These are phyloP conservation scores for Mucor ambiguus DNA, from an alignment of 371 early-diverging fungal species.

Conservation along the genomic window DNA sequence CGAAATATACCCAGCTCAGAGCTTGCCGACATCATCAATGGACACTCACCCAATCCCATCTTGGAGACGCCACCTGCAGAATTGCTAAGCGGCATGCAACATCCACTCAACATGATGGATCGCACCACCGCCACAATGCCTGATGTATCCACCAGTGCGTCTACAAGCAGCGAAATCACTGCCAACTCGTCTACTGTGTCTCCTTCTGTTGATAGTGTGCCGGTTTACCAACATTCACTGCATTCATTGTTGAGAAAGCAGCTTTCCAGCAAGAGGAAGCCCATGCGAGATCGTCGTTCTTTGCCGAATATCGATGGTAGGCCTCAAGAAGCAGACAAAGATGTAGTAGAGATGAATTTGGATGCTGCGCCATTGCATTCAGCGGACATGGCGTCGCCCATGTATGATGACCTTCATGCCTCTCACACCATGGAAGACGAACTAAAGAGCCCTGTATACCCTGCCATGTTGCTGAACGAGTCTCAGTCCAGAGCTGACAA, in stretches of 20 bases:
- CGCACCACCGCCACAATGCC: neutral
- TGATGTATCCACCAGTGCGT: neutral
- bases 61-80: slow-evolving; percentile 26
- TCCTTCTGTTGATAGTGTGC: slow-evolving; percentile 15
- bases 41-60: slow-evolving; percentile 36
- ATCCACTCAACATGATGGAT: slow-evolving; percentile 2
- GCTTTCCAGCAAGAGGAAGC: slow-evolving; percentile 24
- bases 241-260: slow-evolving; percentile 38
- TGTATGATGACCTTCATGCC: neutral
- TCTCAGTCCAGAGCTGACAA: neutral
- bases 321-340: slow-evolving; percentile 37
- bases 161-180: neutral
- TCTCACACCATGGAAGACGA: neutral
- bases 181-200: neutral
- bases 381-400: neutral
- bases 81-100: neutral
- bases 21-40: slow-evolving; percentile 36
- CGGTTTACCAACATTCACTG: slow-evolving; percentile 37
- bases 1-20: slow-evolving; percentile 40
- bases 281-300: slow-evolving; percentile 21
- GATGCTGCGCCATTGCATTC: slow-evolving; percentile 16
- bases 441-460: slow-evolving; percentile 29
- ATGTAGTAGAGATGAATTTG: slow-evolving; percentile 42
- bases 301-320: slow-evolving; percentile 11
- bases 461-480: slow-evolving; percentile 35